A percentile compares a stretch with the other conserved stretches of the same genome.
phyloP scores from a whole-genome alignment of 2,329 filamentous ascomycete species.

The Neofusicoccum ribis region DNA sequence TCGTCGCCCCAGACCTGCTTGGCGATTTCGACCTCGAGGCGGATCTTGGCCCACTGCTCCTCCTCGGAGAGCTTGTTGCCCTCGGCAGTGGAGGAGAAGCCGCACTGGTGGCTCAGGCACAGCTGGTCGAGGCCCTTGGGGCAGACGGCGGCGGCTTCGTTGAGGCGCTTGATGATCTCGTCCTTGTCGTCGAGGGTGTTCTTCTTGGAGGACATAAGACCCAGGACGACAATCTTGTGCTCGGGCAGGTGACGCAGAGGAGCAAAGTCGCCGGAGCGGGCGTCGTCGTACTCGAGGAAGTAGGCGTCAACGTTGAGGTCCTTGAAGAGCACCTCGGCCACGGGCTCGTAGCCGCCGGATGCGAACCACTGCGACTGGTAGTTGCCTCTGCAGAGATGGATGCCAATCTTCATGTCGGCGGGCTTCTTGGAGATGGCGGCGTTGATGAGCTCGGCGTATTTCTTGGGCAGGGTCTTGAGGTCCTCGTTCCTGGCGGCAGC shows the following conservation, averaged over 20 bases:
- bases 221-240: slow-evolving; percentile 57
- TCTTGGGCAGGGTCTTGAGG: slow-evolving; percentile 49
- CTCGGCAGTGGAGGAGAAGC: slow-evolving; percentile 58
- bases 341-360: slow-evolving; percentile 59
- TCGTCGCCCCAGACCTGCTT: slow-evolving; percentile 59
- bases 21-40: slow-evolving; percentile 57
- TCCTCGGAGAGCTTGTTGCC: slow-evolving; percentile 58
- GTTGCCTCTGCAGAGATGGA: slow-evolving; percentile 60
- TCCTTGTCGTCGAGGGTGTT: slow-evolving; percentile 55
- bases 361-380: slow-evolving; percentile 60
- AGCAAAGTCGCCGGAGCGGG: slow-evolving; percentile 56
- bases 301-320: slow-evolving; percentile 59
- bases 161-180: slow-evolving; percentile 40
- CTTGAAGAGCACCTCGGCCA: slow-evolving; percentile 59
- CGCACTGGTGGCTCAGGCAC: slow-evolving; percentile 59
- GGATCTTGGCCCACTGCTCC: slow-evolving; percentile 60
- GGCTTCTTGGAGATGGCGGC: slow-evolving; percentile 54
- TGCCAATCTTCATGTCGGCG: slow-evolving; percentile 56
- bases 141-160: slow-evolving; percentile 45
- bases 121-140: slow-evolving; percentile 57
- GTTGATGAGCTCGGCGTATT: slow-evolving; percentile 59
- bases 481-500: slow-evolving; percentile 55
- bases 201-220: slow-evolving; percentile 59
- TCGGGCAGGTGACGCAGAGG: slow-evolving; percentile 56
- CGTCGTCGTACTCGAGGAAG: slow-evolving; percentile 62